A percentile compares a stretch with the other conserved stretches of the same genome.
phyloP scores from a whole-genome alignment of 352 stramenopile species.

The Phytophthora agathidicida region DNA sequence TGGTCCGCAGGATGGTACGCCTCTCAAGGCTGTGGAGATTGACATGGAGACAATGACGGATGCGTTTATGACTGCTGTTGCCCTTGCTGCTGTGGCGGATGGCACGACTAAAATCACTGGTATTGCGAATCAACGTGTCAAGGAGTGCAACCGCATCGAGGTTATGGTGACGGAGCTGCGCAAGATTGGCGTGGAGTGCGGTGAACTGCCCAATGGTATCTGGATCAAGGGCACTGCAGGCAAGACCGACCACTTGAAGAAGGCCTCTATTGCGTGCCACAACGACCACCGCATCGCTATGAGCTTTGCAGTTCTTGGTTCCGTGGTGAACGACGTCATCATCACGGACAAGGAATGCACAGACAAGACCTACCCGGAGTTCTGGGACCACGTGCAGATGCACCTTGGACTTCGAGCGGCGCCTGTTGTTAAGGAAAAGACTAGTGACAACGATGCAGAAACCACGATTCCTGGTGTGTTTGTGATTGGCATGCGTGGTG shows the following conservation, averaged over 20 bases:
- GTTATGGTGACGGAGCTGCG: constrained; percentile 97
- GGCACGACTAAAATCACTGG: constrained; percentile 97
- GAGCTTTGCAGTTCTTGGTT: constrained; percentile 96
- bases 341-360: constrained; percentile 98
- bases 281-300: constrained; percentile 99
- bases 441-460: constrained; percentile 8
- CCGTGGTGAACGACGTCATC: constrained; percentile 91
- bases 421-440: constrained; percentile 44
- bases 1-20: constrained; percentile 77
- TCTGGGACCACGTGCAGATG: constrained; percentile 89
- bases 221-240: constrained; percentile 74
- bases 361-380: constrained; percentile 98
- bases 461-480: constrained; percentile 57
- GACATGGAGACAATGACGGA: constrained; percentile 98
- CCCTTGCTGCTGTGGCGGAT: constrained; percentile 94
- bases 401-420: constrained; percentile 64
- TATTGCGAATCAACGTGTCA: constrained; percentile 98
- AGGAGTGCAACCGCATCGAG: constrained; percentile 98
- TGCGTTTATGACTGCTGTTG: constrained; percentile 97
- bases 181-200: constrained; percentile 92
- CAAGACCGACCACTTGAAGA: constrained; percentile 55
- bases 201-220: constrained; percentile 78
- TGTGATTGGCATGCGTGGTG: constrained; percentile 89
- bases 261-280: constrained; percentile 87
- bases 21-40: constrained; percentile 90